Evolutionary conservation across 2,329 filamentous ascomycete genomes (phyloP).

Genomic region (Trichoderma citrinoviride): DNA sequence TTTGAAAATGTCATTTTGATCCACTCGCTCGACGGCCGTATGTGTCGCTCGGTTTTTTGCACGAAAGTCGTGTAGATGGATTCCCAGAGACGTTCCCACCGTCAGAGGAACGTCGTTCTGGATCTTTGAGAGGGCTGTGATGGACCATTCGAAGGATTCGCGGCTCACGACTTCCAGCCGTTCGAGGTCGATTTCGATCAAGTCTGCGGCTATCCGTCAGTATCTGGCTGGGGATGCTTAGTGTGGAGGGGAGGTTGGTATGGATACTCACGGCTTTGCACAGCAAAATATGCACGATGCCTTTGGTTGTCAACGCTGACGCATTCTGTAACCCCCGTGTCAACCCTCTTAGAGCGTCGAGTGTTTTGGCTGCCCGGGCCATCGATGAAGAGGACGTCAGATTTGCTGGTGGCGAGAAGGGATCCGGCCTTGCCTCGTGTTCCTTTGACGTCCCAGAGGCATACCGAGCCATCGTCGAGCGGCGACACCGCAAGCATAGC

Average conservation of each 20-base stretch:
- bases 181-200: slow-evolving; percentile 79
- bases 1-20: slow-evolving; percentile 35
- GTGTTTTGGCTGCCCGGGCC: slow-evolving; percentile 45
- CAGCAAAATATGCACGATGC: slow-evolving; percentile 73
- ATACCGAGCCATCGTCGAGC: slow-evolving; percentile 83
- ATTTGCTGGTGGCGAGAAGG: slow-evolving; percentile 62
- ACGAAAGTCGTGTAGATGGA: slow-evolving; percentile 80
- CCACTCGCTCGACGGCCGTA: slow-evolving; percentile 40
- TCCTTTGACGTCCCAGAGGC: slow-evolving; percentile 74
- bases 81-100: slow-evolving; percentile 75
- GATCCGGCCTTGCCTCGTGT: slow-evolving; percentile 55
- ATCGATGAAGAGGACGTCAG: slow-evolving; percentile 64
- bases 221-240: background rate
- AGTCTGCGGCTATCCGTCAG: slow-evolving; percentile 36
- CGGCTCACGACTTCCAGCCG: slow-evolving; percentile 67
- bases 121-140: slow-evolving; percentile 76
- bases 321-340: slow-evolving; percentile 72
- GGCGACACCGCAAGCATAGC: slow-evolving; percentile 66
- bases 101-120: slow-evolving; percentile 69
- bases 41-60: slow-evolving; percentile 35
- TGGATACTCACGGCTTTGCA: slow-evolving; percentile 60
- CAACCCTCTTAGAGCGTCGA: slow-evolving; percentile 61
- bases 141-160: slow-evolving; percentile 73
- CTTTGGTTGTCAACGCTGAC: slow-evolving; percentile 71
- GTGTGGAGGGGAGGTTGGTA: background rate